Conservation (phyloP, 176 grass and related monocot species). For the Pontederia crassipes region DNA sequence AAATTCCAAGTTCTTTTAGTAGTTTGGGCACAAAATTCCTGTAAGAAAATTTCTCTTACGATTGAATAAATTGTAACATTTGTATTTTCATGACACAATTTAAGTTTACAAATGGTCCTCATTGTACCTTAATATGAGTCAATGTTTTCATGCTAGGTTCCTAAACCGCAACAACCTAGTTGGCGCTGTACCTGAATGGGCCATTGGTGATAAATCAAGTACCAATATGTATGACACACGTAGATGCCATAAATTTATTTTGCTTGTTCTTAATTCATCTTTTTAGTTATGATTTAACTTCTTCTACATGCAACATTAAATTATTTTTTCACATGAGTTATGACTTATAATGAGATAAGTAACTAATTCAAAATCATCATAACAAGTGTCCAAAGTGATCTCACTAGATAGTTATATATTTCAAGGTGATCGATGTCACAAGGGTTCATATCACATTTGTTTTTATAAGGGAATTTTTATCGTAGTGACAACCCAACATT, state of each 20-base stretch:
- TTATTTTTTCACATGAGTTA: too few species aligned
- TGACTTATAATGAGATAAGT: too few species aligned
- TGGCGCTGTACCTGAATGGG: background rate
- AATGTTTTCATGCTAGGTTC: background rate
- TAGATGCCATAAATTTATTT: background rate
- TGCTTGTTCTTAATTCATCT: background rate
- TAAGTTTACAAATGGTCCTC: too few species aligned
- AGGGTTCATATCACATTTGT: too few species aligned
- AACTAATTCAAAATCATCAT: too few species aligned
- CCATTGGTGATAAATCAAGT: background rate
- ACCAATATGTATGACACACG: background rate
- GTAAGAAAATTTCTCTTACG: background rate
- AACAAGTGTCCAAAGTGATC: too few species aligned
- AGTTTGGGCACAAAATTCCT: background rate
- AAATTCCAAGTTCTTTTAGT: background rate
- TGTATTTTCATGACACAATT: background rate
- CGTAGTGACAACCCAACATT: too few species aligned
- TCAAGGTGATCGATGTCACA: too few species aligned
- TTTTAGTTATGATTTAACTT: background rate
- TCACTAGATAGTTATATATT: too few species aligned
- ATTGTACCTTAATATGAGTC: too few species aligned
- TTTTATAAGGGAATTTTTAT: too few species aligned
- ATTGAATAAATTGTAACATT: background rate
- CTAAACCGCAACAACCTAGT: background rate
- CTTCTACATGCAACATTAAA: too few species aligned